Base-by-base conservation (phyloP, 129 eudicot species). In the Chrysanthemum seticuspe region DNA sequence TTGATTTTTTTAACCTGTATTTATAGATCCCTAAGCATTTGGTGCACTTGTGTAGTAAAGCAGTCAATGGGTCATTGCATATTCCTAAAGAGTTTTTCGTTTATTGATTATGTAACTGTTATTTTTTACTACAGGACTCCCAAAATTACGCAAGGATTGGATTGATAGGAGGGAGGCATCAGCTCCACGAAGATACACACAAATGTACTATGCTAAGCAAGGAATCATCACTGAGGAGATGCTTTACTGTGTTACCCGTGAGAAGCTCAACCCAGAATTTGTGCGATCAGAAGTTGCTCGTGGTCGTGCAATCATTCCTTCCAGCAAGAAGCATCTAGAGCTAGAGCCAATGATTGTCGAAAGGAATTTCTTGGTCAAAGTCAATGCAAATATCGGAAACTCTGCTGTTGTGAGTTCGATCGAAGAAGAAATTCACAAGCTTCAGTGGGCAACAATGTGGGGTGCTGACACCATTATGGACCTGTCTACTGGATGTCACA, bases 381-480 rank as follows among this genome's bases (percentile, higher is more conserved):
- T n/a, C n/a, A n/a, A n/a, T n/a, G n/a, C n/a, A n/a, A n/a, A n/a
- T n/a, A n/a, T n/a, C n/a, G n/a, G n/a, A n/a, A n/a, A n/a, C n/a
- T n/a, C n/a, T n/a, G n/a, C n/a, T n/a, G n/a, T n/a, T n/a, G n/a
- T n/a, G n/a, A n/a, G n/a, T n/a, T n/a, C n/a, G n/a, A n/a, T n/a
- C n/a, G n/a, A n/a, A n/a, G n/a, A n/a, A n/a, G n/a, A n/a, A n/a
- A n/a, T n/a, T 95, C 90, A 90, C 80, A 90, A 95, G 70, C 99
- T 95, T 60, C 99, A 95, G 4, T 95, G 99, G 97, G 99, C 99
- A 7, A 95, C 99, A 55, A 95, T 95, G 97, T 95, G 99, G 99
- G 99, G 99, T 29, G 99, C 99, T 0, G 99, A 95, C 67, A 95
- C 99, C 15, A 89, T 95, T 54, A 95, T 95, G 99, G 99, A 95